phyloP scores from a whole-genome alignment of 2,329 filamentous ascomycete species.

The Drechslera avenae region DNA sequence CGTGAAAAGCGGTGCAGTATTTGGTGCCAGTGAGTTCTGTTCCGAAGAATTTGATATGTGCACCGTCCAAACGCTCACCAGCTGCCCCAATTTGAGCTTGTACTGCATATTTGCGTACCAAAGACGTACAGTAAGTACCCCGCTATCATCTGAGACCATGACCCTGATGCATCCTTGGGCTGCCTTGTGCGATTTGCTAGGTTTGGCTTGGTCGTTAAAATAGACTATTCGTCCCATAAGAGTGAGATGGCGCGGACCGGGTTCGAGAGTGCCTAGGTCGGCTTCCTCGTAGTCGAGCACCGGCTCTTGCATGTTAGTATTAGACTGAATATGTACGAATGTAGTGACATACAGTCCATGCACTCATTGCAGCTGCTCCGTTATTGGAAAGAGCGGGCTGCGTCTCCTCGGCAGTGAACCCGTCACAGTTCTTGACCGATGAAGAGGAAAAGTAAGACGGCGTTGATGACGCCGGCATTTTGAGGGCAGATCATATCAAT shows the following conservation, averaged over 20 bases:
- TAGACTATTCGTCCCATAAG: slow-evolving; percentile 64
- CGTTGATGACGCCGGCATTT: slow-evolving; percentile 49
- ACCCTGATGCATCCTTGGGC: slow-evolving; percentile 60
- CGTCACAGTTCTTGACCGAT: slow-evolving; percentile 51
- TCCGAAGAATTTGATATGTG: slow-evolving; percentile 58
- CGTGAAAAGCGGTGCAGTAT: slow-evolving; percentile 56
- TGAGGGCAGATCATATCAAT: not conserved
- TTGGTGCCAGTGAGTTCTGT: slow-evolving; percentile 48
- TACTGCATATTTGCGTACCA: slow-evolving; percentile 55
- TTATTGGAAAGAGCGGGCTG: slow-evolving; percentile 47
- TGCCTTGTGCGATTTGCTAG: slow-evolving; percentile 50
- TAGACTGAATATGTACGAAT: not conserved
- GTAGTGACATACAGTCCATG: slow-evolving; percentile 20
- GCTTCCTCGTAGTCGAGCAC: slow-evolving; percentile 55
- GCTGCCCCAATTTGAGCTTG: slow-evolving; percentile 57
- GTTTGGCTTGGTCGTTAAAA: slow-evolving; percentile 53
- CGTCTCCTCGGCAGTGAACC: slow-evolving; percentile 59
- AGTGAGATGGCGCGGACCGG: slow-evolving; percentile 57
- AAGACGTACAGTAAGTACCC: slow-evolving; percentile 60
- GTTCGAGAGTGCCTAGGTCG: slow-evolving; percentile 55
- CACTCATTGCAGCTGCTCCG: slow-evolving; percentile 26
- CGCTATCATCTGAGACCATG: slow-evolving; percentile 62
- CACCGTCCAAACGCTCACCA: slow-evolving; percentile 63
- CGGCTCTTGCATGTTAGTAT: slow-evolving; percentile 48
- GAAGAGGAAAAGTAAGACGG: slow-evolving; percentile 51